Conservation (phyloP, 495 filamentous ascomycete genomes). For the Penicillium psychrofluorescens region DNA sequence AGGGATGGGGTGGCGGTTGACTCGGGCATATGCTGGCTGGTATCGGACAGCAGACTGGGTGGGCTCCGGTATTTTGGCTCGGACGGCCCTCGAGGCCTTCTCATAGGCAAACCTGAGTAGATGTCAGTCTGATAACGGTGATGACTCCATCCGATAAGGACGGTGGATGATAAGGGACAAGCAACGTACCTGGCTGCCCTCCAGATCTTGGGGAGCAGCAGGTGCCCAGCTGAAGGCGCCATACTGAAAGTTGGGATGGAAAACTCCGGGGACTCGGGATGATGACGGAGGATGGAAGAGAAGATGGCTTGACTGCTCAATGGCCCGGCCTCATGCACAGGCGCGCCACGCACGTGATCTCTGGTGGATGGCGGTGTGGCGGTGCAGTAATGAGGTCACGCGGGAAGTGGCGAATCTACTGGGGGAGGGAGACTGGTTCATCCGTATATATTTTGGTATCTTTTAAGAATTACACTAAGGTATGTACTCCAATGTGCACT, state of each 20-base stretch:
- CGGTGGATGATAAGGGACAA: neutral
- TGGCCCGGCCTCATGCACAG: constrained; percentile 21
- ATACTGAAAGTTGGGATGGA: constrained; percentile 38
- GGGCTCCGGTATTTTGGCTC: constrained; percentile 51
- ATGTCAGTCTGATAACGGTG: constrained; percentile 9
- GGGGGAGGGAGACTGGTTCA: neutral
- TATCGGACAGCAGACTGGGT: constrained; percentile 36
- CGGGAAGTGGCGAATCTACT: neutral
- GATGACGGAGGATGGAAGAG: constrained; percentile 14
- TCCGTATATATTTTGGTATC: constrained; percentile 9
- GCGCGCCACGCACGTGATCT: constrained; percentile 24
- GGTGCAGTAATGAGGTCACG: too few species aligned
- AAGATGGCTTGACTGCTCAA: constrained; percentile 23
- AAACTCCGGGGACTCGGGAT: constrained; percentile 9
- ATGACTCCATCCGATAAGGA: constrained; percentile 7
- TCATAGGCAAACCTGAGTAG: constrained; percentile 52
- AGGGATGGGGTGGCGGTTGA: constrained; percentile 62
- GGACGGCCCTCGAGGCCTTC: constrained; percentile 55
- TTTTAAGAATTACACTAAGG: constrained; percentile 8
- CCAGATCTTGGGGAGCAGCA: constrained; percentile 64
- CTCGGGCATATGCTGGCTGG: constrained; percentile 46
- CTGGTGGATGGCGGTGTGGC: too few species aligned
- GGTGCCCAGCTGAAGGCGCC: constrained; percentile 59
- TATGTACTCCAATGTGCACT: neutral
- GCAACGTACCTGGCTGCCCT: constrained; percentile 53